Conservation (phyloP, 2,329 filamentous ascomycete species). For the Triangularia setosa region DNA sequence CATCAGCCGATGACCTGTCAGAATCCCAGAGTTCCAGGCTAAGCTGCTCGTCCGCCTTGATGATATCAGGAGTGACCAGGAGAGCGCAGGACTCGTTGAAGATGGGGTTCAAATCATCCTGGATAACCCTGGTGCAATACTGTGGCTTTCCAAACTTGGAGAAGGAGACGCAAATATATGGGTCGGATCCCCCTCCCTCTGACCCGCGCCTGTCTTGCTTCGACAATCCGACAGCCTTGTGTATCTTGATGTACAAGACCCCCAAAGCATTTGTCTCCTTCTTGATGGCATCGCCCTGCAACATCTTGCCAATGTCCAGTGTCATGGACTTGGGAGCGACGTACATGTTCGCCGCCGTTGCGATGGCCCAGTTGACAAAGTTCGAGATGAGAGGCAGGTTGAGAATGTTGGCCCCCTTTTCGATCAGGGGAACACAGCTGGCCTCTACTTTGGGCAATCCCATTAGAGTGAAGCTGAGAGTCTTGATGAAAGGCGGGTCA, state of each 20-base stretch:
- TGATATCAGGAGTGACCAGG: constrained; percentile 80
- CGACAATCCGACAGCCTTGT: constrained; percentile 80
- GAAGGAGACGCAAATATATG: constrained; percentile 91
- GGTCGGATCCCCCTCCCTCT: constrained; percentile 83
- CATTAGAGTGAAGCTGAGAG: constrained; percentile 89
- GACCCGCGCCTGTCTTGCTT: constrained; percentile 85
- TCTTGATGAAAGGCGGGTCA: constrained; percentile 88
- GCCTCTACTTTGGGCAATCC: constrained; percentile 85
- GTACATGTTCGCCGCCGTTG: constrained; percentile 81
- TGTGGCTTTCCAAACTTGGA: constrained; percentile 97
- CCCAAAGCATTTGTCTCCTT: constrained; percentile 86
- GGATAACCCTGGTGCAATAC: constrained; percentile 95
- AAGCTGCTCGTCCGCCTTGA: constrained; percentile 90
- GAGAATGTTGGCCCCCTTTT: constrained; percentile 83
- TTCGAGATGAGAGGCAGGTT: constrained; percentile 91
- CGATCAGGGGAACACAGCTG: constrained; percentile 88
- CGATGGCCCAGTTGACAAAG: constrained; percentile 94
- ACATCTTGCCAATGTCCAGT: constrained; percentile 82
- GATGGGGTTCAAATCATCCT: constrained; percentile 87
- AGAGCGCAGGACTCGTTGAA: constrained; percentile 87
- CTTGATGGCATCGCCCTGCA: constrained; percentile 86
- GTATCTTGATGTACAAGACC: constrained; percentile 87
- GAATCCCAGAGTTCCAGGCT: constrained; percentile 96
- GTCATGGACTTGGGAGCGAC: constrained; percentile 94
- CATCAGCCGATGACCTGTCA: constrained; percentile 85